A percentile compares a stretch with the other conserved stretches of the same genome.
Conservation (phyloP, 2,329 filamentous ascomycete genomes). For the Epichloe brachyelytri region DNA sequence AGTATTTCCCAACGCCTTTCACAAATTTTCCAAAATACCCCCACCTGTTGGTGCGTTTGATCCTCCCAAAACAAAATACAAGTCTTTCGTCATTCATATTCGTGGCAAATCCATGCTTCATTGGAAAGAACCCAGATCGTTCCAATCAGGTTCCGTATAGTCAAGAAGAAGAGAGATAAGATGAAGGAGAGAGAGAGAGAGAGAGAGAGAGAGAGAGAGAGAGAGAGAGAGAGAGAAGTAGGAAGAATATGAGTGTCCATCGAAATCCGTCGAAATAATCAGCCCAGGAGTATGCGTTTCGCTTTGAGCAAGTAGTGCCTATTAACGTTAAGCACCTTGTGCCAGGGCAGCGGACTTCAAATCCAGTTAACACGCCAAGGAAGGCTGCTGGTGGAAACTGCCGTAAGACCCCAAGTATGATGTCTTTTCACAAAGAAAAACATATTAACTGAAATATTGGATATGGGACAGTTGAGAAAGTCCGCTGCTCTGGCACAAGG, state of each 20-base stretch:
- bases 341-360: no score
- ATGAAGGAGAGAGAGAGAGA: not conserved
- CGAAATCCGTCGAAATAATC: not conserved
- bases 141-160: not conserved
- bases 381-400: no score
- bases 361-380: no score
- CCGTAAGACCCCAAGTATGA: no score
- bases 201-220: not conserved
- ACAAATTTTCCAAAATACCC: not conserved
- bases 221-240: not conserved
- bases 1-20: constrained; percentile 1
- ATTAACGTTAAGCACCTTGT: no score
- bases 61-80: not conserved
- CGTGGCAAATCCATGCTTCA: not conserved
- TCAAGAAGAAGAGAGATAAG: not conserved
- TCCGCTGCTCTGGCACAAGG: no score
- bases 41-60: not conserved
- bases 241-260: no score
- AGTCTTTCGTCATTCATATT: constrained; percentile 1
- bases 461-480: no score
- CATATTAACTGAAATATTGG: no score
- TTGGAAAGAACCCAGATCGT: not conserved
- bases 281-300: no score
- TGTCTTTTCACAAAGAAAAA: no score
- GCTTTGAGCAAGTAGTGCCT: no score